Base-by-base conservation (phyloP, 2,329 filamentous ascomycete species). In the Rosellinia necatrix region DNA sequence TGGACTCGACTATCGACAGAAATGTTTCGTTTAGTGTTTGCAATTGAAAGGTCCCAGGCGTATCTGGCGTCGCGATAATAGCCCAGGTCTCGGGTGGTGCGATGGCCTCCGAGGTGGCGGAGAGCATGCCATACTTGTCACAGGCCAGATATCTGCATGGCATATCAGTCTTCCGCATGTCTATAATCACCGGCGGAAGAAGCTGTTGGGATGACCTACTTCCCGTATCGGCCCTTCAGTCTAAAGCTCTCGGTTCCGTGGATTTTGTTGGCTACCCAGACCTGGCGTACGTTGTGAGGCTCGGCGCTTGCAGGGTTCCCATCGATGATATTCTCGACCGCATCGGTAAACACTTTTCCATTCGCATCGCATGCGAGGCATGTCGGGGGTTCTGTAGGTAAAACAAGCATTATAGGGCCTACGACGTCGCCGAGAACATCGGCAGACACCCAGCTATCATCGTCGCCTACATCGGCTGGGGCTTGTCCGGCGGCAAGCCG, bases 251-350 rank as follows among this genome's bases (percentile, higher is more conserved):
- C 90, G 1, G 89, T 93, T 3, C 93, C 93, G 0, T 88, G 84
- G 10, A 97, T 87, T 63, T 83, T 84, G 65, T 89, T 96, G 58
- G 90, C 91, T 62, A 97, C 85, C 90, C 93, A 99, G 13, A 99
- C 94, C 76, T 97, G 92, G 58, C 93, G 81, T 58, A 97, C 92
- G 72, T 97, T 92, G 73, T 97, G 92, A 46, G 94, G 94, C 75
- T 99, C 94, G 7, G 93, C 91, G 4, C 86, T 96, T n/a, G 81
- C 73, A 3, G 90, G 83, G 70, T 96, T 89, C 22, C 80, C 86
- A 54, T 97, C 92, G 58, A 96, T 83, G 30, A 96, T 87, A 70
- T 97, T 97, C 77, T 96, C 91, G 46, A 99, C 77, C 12, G 81
- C 77, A 64, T 89, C 86, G 4, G 90, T 81, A 73, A 96, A 99